Evolutionary conservation across 2,329 filamentous ascomycete species (phyloP).

Genomic region (Epichloe glyceriae): DNA sequence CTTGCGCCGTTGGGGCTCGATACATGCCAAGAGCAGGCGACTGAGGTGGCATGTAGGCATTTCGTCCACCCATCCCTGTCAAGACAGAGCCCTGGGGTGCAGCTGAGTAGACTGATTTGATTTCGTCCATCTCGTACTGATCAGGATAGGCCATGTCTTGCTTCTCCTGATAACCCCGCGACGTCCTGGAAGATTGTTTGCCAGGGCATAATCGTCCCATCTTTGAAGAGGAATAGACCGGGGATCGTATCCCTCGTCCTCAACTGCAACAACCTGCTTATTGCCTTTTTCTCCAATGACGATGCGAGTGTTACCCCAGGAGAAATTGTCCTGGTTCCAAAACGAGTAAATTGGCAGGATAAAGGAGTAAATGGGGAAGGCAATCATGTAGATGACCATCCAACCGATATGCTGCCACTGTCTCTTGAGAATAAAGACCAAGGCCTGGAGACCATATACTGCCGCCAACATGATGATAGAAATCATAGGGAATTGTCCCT

Average conservation of each 20-base stretch:
- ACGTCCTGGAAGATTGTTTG: constrained; percentile 82
- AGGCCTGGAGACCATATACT: constrained; percentile 87
- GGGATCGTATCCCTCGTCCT: constrained; percentile 78
- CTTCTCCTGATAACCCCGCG: constrained; percentile 63
- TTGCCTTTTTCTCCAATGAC: constrained; percentile 88
- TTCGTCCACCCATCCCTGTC: constrained; percentile 64
- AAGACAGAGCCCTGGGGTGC: constrained; percentile 79
- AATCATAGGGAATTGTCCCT: constrained; percentile 69
- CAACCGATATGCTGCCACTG: constrained; percentile 98
- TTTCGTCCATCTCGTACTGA: constrained; percentile 93
- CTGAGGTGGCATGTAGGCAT: constrained; percentile 69
- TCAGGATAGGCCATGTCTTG: constrained; percentile 53
- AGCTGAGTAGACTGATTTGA: constrained; percentile 91
- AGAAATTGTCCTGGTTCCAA: constrained; percentile 99
- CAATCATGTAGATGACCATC: constrained; percentile 98
- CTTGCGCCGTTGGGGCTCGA: constrained; percentile 31
- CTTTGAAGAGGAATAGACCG: constrained; percentile 85
- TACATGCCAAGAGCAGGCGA: constrained; percentile 57
- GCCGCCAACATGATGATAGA: constrained; percentile 81
- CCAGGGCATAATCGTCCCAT: constrained; percentile 89
- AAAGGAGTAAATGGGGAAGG: constrained; percentile 88
- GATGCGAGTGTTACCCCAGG: constrained; percentile 96
- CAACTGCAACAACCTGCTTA: constrained; percentile 80
- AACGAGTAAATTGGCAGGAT: constrained; percentile 91
- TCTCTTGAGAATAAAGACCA: constrained; percentile 93